Evolutionary conservation across 1,139 yeast species (phyloP).

Genomic region (Trichomonascaceae sp.): DNA sequence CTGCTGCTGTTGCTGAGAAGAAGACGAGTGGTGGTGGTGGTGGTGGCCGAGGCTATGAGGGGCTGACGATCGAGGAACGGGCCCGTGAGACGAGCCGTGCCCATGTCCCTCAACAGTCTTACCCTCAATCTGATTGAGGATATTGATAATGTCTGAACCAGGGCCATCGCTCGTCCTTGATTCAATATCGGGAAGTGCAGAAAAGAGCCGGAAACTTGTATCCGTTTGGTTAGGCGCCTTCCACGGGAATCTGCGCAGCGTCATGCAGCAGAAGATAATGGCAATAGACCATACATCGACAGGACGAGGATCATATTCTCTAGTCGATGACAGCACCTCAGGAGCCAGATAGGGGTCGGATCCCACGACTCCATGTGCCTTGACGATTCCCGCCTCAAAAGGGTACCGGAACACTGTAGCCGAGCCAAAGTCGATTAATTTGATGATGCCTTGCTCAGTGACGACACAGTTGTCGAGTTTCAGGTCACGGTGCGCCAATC

Average conservation of each 20-base stretch:
- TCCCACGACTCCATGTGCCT: constrained; percentile 91
- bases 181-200: constrained; percentile 25
- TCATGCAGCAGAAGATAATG: constrained; percentile 92
- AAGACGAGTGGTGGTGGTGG: neutral
- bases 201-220: constrained; percentile 64
- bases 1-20: too few species aligned
- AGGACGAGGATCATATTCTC: constrained; percentile 79
- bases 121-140: constrained; percentile 2
- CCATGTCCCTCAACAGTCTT: too few species aligned
- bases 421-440: constrained; percentile 91
- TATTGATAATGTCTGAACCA: constrained; percentile 2
- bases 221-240: constrained; percentile 84
- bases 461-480: constrained; percentile 92
- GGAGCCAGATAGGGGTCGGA: constrained; percentile 98
- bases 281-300: constrained; percentile 96
- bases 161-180: neutral
- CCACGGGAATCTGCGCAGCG: constrained; percentile 92
- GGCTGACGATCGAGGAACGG: neutral
- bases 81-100: neutral
- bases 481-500: constrained; percentile 90
- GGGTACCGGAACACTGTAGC: constrained; percentile 93
- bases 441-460: constrained; percentile 71
- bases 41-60: neutral
- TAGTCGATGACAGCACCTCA: constrained; percentile 63
- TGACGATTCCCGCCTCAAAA: constrained; percentile 61